These are phyloP conservation scores for Podila epigama DNA, from an alignment of 192 early-diverging fungal species.

Conservation along the genomic window DNA sequence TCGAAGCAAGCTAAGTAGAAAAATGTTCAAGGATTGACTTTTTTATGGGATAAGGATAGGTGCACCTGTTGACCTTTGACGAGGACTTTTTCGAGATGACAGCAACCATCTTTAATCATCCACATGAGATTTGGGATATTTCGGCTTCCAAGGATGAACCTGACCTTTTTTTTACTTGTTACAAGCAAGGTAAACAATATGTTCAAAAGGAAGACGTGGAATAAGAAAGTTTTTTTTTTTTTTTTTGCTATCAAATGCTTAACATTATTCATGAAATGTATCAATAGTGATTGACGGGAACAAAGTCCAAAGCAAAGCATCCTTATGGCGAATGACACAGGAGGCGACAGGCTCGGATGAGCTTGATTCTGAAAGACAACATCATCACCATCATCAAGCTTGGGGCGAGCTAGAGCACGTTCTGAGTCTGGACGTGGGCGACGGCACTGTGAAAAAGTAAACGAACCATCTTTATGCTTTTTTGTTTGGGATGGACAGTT, in stretches of 20 bases:
- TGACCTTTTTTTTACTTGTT: slow-evolving; percentile 68
- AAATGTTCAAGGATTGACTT: too few relatives aligned
- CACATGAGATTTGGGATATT: slow-evolving; percentile 71
- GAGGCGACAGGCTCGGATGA: slow-evolving; percentile 15
- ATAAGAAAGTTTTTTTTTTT: too few relatives aligned
- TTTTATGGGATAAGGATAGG: too few relatives aligned
- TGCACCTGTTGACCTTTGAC: slow-evolving; percentile 79
- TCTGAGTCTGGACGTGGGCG: slow-evolving; percentile 33
- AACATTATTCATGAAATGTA: not conserved
- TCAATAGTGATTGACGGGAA: slow-evolving; percentile 29
- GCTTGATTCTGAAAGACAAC: slow-evolving; percentile 17
- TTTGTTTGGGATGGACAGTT: not conserved
- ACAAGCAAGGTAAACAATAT: slow-evolving; percentile 48
- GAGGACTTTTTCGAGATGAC: slow-evolving; percentile 73
- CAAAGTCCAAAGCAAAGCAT: slow-evolving; percentile 27
- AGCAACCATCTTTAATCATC: slow-evolving; percentile 65
- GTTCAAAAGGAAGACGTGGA: not conserved
- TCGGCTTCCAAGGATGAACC: slow-evolving; percentile 63
- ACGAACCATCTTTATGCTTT: not conserved
- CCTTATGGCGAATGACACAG: slow-evolving; percentile 41
- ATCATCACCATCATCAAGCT: slow-evolving; percentile 38
- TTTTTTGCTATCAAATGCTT: too few relatives aligned
- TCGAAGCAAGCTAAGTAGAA: too few relatives aligned
- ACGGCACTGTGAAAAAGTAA: slow-evolving; percentile 42
- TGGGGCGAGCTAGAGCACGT: slow-evolving; percentile 43